Base-by-base conservation (phyloP, 139 green algal genomes). In the Chlorella ohadii region DNA sequence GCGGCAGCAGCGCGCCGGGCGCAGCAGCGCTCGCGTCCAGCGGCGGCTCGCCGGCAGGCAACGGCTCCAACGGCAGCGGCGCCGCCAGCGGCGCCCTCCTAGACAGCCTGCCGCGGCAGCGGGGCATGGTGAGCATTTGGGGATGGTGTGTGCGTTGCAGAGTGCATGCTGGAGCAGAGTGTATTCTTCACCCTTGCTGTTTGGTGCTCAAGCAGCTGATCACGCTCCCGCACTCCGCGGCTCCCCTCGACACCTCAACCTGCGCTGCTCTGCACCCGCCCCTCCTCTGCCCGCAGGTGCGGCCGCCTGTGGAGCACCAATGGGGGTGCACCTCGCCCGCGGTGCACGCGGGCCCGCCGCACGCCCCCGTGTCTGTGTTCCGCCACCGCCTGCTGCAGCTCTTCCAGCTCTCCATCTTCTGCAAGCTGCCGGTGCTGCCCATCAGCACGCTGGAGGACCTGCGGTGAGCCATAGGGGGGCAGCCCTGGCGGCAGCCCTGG, bases 401-500 rank as follows among this genome's bases (percentile, higher is more conserved):
- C 71, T 99, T 98, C 88, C 95, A 93, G 87, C 91, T 99, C 64
- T 95, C 89, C 47, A 81, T 99, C 44, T 99, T 99, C 92, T 97
- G 94, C 92, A 99, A 99, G 93, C 88, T 98, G 61, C 97, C 97
- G 47, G 93, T 99, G 44, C 81, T 85, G 72, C 87, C 91, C 38
- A 90, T 98, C 88, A 90, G 64, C 39, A 91, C 70, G 2, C 91
- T 97, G 86, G 83, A 84, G 9, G 95, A 98, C 84, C 85, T 99
- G 25, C 83, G 90, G 68, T 87, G 66, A 3, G 72, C n/a, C n/a
- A n/a, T n/a, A n/a, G n/a, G n/a, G n/a, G n/a, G n/a, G n/a, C n/a
- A n/a, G n/a, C 78, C n/a, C n/a, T n/a, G n/a, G 12, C 61, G 20
- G 3, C 61, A 34, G 61, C 57, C 57, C 57, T n/a, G 27, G 57